Conservation (phyloP, 108 stramenopile species). For the Discostella pseudostelligera region DNA sequence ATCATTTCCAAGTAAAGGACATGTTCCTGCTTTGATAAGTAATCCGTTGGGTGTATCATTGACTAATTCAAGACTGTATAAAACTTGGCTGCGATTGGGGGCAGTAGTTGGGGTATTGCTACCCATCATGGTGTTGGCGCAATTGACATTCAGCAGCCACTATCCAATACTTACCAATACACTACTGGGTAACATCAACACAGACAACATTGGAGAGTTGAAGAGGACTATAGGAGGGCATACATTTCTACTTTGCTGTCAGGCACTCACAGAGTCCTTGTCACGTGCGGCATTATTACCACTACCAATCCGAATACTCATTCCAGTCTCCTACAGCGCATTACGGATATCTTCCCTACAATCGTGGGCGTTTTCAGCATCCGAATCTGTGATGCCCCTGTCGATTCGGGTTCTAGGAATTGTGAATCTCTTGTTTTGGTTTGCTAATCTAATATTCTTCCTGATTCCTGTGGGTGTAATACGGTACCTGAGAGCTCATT, state of each 20-base stretch:
- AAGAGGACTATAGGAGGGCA: conserved; percentile 42
- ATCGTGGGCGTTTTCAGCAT: conserved; percentile 46
- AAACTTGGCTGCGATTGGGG: conserved; percentile 57
- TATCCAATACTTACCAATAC: not conserved
- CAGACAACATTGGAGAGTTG: conserved; percentile 9
- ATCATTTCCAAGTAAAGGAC: conserved; percentile 65
- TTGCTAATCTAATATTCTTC: conserved; percentile 63
- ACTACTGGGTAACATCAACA: not conserved
- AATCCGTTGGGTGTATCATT: conserved; percentile 61
- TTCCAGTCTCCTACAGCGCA: conserved; percentile 65
- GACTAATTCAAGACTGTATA: conserved; percentile 47
- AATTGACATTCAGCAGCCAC: conserved; percentile 4
- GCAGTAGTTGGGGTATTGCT: conserved; percentile 52
- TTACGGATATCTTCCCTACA: conserved; percentile 58
- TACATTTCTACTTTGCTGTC: conserved; percentile 65
- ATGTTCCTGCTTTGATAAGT: conserved; percentile 61
- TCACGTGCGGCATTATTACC: conserved; percentile 44
- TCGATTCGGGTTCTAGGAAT: conserved; percentile 49
- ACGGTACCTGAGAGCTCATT: conserved; percentile 71
- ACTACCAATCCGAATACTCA: conserved; percentile 67
- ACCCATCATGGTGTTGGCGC: conserved; percentile 39
- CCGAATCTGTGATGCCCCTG: conserved; percentile 22
- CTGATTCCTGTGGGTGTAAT: conserved; percentile 71
- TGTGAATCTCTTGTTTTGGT: conserved; percentile 64
- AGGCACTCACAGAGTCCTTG: conserved; percentile 56